Evolutionary conservation across 176 grass and related monocot genomes (phyloP), one percentile per base, ranked within the genome.

Genomic region (Oryza meridionalis): DNA sequence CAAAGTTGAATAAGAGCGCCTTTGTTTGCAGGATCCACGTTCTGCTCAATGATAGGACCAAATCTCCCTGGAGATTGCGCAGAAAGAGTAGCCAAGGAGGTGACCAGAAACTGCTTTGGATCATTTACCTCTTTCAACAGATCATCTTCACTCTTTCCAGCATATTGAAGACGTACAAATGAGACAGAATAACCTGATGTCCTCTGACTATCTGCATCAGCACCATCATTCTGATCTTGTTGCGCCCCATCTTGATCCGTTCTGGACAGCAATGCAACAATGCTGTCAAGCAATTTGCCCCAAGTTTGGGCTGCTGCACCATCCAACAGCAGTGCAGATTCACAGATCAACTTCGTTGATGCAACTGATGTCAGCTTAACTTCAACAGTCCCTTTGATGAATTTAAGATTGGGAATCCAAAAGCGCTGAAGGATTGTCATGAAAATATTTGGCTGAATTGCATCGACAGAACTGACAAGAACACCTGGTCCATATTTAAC

Each of bases 71-170:
- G 96, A 80, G 88, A 90, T 37, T 88, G 89, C 3, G 65, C 83
- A 84, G 93, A 95, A 81, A 98, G 85, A 47, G 89, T 61, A 1
- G 89, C 84, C 70, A 98, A 84, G 65, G 91, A 95, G 80, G 91
- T 90, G 53, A 98, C 91, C 22, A 95, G 37, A 82, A 90, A 92
- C 77, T 98, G 87, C 53, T 95, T 98, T 83, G 89, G 85, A 77
- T 98, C 96, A 76, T 77, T 89, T 81, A 98, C 91, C 80, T 98
- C 96, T 66, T 92, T 98, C 69, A 98, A 85, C 46, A 94, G 91
- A 78, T 94, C 91, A 86, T 95, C 91, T 73, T 98, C 96, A 77
- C 92, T 93, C 81, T 86, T 98, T 65, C 96, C 93, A 22, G 89
- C 89, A 89, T 93, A 93, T 35, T 98, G 96, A 82, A 98, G 91